phyloP scores from a whole-genome alignment of 106 monocot genomes.

The Alisma plantagoaquatica region DNA sequence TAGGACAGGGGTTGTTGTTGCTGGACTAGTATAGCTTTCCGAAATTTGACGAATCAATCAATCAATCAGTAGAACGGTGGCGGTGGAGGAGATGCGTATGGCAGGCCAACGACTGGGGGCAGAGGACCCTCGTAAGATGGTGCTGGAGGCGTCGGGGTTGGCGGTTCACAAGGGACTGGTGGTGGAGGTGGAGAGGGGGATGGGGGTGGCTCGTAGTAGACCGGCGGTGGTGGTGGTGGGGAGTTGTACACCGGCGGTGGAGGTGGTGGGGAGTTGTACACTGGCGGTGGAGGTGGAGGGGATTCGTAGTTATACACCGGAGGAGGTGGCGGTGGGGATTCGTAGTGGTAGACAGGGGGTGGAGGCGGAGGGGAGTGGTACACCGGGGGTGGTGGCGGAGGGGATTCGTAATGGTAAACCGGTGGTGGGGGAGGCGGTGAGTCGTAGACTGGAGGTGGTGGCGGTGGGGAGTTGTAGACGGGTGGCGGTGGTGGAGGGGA shows the following conservation, averaged over 20 bases:
- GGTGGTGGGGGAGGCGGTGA: not conserved
- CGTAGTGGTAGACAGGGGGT: slow-evolving; percentile 1
- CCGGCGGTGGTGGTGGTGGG: not conserved
- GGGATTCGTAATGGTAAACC: no score
- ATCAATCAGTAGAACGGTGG: slow-evolving; percentile 17
- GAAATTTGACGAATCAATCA: no score
- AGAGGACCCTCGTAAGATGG: slow-evolving; percentile 1
- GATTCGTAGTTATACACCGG: not conserved
- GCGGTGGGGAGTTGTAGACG: no score
- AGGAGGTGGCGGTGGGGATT: not conserved
- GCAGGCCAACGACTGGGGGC: slow-evolving; percentile 12
- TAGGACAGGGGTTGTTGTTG: no score
- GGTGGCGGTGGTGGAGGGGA: slow-evolving; percentile 2
- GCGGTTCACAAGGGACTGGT: not conserved
- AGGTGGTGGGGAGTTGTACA: not conserved
- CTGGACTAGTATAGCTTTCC: no score
- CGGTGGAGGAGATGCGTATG: slow-evolving; percentile 16
- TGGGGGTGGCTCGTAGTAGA: no score
- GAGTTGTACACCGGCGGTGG: not conserved
- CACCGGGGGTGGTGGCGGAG: not conserved
- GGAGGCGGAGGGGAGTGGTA: not conserved
- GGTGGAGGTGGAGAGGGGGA: slow-evolving; percentile 2
- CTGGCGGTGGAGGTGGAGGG: slow-evolving; percentile 12
- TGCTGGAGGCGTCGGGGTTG: not conserved
- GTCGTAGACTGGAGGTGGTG: not conserved